phyloP scores from a whole-genome alignment of 2,329 filamentous ascomycete genomes.

The Chalaropsis thielavioides region DNA sequence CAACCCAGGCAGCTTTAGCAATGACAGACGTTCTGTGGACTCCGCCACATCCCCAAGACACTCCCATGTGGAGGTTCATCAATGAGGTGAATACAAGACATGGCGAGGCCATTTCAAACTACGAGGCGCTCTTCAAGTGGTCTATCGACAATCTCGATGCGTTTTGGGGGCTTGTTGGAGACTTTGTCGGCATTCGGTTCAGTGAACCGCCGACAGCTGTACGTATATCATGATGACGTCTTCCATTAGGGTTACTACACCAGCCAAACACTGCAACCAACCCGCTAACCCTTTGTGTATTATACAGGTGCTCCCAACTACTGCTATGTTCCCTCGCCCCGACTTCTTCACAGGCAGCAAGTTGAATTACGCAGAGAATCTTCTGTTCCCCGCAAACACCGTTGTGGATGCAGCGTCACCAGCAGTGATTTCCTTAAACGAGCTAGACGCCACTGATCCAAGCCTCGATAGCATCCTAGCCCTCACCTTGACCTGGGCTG shows the following conservation, averaged over 20 bases:
- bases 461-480: background rate
- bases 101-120: slow-evolving; percentile 45
- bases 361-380: slow-evolving; percentile 90
- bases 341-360: slow-evolving; percentile 66
- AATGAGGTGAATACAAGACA: slow-evolving; percentile 54
- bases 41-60: slow-evolving; percentile 4
- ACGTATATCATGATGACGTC: slow-evolving; percentile 28
- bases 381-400: slow-evolving; percentile 59
- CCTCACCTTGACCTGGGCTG: slow-evolving; percentile 42
- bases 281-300: background rate
- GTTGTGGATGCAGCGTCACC: slow-evolving; percentile 55
- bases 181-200: slow-evolving; percentile 52
- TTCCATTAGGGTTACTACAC: background rate
- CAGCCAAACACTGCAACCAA: background rate
- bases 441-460: slow-evolving; percentile 39
- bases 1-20: background rate
- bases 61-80: slow-evolving; percentile 53
- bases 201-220: slow-evolving; percentile 45
- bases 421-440: slow-evolving; percentile 59
- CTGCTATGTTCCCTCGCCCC: slow-evolving; percentile 72
- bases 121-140: slow-evolving; percentile 71
- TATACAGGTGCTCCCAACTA: slow-evolving; percentile 49
- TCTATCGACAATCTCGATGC: slow-evolving; percentile 58
- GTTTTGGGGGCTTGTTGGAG: slow-evolving; percentile 82
- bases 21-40: slow-evolving; percentile 10